Evolutionary conservation across 176 grass and related monocot genomes (phyloP).

Genomic region (Avena atlantica): DNA sequence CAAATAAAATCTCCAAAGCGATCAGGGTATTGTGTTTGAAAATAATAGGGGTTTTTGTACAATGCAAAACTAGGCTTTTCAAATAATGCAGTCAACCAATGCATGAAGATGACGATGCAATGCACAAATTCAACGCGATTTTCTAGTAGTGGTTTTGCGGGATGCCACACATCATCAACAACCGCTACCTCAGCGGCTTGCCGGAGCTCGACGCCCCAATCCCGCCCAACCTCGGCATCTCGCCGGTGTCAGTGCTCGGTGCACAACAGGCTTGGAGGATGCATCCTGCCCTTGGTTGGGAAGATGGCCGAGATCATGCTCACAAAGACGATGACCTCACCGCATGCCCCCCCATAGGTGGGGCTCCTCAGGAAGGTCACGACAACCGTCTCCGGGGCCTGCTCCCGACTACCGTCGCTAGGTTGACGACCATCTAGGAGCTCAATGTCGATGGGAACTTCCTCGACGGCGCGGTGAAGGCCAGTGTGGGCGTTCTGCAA

Average conservation of each 20-base stretch:
- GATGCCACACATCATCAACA: too few species aligned
- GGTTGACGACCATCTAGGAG: slow-evolving; percentile 2
- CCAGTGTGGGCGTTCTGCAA: too few species aligned
- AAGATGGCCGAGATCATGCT: slow-evolving; percentile 43
- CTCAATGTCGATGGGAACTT: slow-evolving; percentile 32
- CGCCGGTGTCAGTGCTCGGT: slow-evolving; percentile 32
- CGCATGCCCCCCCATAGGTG: slow-evolving; percentile 34
- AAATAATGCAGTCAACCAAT: too few species aligned
- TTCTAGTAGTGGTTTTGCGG: too few species aligned
- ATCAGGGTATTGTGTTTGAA: too few species aligned
- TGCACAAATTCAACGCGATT: too few species aligned
- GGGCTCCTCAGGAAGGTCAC: not conserved
- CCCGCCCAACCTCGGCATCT: slow-evolving; percentile 38
- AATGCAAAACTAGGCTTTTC: too few species aligned
- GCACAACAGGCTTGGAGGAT: not conserved
- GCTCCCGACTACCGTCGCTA: not conserved
- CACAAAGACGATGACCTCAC: slow-evolving; percentile 39
- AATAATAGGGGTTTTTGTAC: too few species aligned
- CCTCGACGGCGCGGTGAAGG: slow-evolving; percentile 17
- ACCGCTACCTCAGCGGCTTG: too few species aligned
- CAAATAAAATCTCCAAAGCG: too few species aligned
- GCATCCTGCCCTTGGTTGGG: too few species aligned
- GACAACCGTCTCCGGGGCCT: slow-evolving; percentile 38
- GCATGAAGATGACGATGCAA: too few species aligned
- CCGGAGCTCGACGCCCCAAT: not conserved